Evolutionary conservation across 495 filamentous ascomycete species (phyloP).

Genomic region (Terfezia claveryi): DNA sequence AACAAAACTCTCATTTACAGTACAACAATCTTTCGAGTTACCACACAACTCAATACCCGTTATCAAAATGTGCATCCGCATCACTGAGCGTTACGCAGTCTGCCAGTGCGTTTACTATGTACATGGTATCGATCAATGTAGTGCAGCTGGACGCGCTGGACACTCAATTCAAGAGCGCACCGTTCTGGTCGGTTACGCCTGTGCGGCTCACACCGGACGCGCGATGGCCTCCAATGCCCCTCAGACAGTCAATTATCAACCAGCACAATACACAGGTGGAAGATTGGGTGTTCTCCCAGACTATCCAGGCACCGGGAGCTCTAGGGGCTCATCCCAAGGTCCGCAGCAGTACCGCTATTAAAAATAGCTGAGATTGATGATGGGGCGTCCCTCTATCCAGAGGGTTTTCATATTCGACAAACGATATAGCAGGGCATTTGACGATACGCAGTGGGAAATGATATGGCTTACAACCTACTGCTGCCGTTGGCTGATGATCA

Average conservation of each 20-base stretch:
- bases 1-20: not conserved
- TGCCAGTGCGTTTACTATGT: conserved; percentile 71
- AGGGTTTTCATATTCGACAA: no score
- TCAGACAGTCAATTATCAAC: not conserved
- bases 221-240: not conserved
- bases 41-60: conserved; percentile 1
- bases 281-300: not conserved
- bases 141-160: conserved; percentile 43
- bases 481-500: no score
- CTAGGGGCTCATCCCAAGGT: not conserved
- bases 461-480: no score
- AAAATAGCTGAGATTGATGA: not conserved
- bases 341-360: not conserved
- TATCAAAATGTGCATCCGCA: conserved; percentile 47
- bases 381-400: not conserved
- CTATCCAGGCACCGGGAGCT: not conserved
- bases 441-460: no score
- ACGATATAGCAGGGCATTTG: no score
- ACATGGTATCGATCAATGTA: conserved; percentile 60
- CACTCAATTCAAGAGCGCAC: conserved; percentile 51
- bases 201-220: conserved; percentile 24
- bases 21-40: not conserved
- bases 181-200: conserved; percentile 63
- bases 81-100: conserved; percentile 58
- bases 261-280: not conserved